Evolutionary conservation across 2,329 filamentous ascomycete genomes (phyloP).

Genomic region (Monilinia vaccinii-corymbosi): DNA sequence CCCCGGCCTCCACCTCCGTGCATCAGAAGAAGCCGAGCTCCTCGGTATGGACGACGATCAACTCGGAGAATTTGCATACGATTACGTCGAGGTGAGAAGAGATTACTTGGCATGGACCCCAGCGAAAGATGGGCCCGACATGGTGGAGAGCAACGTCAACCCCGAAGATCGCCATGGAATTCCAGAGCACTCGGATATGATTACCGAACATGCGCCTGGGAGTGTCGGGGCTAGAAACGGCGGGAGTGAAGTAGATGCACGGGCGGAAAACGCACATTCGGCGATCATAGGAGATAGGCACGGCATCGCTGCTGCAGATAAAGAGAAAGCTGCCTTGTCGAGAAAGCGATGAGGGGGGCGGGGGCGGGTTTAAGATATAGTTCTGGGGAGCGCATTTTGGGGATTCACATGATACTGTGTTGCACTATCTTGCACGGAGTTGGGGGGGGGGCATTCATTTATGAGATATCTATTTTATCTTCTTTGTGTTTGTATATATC

Average conservation of each 20-base stretch:
- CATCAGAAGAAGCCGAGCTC: slow-evolving; percentile 72
- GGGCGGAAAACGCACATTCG: slow-evolving; percentile 31
- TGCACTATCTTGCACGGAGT: not conserved
- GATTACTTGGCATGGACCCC: slow-evolving; percentile 87
- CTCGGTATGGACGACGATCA: slow-evolving; percentile 87
- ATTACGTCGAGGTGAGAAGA: slow-evolving; percentile 81
- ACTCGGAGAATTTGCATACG: slow-evolving; percentile 83
- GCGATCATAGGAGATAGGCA: slow-evolving; percentile 44
- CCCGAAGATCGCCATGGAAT: slow-evolving; percentile 65
- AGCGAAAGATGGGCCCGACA: slow-evolving; percentile 52
- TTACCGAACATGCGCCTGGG: slow-evolving; percentile 37
- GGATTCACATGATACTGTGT: not conserved
- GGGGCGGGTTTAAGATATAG: not conserved
- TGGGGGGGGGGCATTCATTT: not conserved
- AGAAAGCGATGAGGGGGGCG: not conserved
- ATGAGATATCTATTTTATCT: slow-evolving; percentile 5
- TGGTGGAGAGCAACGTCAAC: slow-evolving; percentile 44
- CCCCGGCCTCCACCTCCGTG: slow-evolving; percentile 70
- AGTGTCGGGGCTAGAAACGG: not conserved
- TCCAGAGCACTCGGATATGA: slow-evolving; percentile 57
- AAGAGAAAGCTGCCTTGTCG: slow-evolving; percentile 21
- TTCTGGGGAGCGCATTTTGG: not conserved
- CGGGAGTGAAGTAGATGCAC: slow-evolving; percentile 22
- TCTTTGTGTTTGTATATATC: not conserved
- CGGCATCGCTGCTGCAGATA: slow-evolving; percentile 39